These are phyloP conservation scores for Quercus phellos DNA, from an alignment of 331 rosid genomes.

Conservation along the genomic window DNA sequence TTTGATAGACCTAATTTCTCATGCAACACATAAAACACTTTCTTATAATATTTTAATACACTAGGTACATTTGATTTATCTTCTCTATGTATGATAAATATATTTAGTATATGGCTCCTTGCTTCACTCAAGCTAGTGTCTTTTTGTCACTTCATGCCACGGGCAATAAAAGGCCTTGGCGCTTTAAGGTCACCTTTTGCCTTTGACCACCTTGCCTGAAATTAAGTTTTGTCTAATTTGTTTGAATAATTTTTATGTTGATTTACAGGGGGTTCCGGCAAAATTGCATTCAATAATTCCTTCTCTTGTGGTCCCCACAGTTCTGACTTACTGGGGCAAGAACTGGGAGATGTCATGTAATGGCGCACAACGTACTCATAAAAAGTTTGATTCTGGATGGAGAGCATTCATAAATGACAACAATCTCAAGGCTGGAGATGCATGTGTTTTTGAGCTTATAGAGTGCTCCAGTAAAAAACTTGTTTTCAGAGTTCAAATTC, in stretches of 20 bases:
- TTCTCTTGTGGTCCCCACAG: conserved; percentile 13
- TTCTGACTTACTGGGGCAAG: conserved; percentile 33
- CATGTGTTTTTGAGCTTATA: conserved; percentile 49
- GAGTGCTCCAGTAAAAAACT: conserved; percentile 22
- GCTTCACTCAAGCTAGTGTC: no score
- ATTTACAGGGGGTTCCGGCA: conserved; percentile 15
- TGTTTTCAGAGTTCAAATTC: conserved; percentile 52
- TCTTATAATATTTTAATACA: no score
- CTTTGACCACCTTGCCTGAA: background rate
- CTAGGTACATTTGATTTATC: no score
- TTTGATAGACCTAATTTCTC: no score
- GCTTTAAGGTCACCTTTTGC: no score
- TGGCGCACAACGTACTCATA: conserved; percentile 7
- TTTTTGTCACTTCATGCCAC: no score
- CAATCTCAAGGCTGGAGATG: conserved; percentile 53
- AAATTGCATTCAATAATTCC: conserved; percentile 27
- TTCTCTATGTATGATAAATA: no score
- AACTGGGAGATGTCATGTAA: conserved; percentile 34
- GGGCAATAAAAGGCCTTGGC: no score
- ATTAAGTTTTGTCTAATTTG: background rate
- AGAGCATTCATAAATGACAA: conserved; percentile 37
- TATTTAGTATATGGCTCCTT: no score
- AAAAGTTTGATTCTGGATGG: conserved; percentile 32
- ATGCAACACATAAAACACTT: no score
- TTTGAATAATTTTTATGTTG: conserved; percentile 7